These are phyloP conservation scores for Cajanus cajan DNA, from an alignment of 306 rosid species.

Conservation along the genomic window DNA sequence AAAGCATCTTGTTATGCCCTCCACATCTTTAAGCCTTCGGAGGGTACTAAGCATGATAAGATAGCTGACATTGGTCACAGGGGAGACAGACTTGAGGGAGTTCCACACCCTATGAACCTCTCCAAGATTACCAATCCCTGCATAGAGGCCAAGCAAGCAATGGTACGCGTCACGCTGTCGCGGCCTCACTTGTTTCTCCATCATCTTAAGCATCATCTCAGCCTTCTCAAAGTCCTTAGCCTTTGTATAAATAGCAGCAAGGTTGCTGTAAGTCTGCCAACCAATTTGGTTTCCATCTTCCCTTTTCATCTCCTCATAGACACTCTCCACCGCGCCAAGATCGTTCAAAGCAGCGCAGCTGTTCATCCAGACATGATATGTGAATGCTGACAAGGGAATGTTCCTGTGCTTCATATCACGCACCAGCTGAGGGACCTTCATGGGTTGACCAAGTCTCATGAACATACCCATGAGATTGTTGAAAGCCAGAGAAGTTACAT, in stretches of 20 bases:
- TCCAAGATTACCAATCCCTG: conserved; percentile 51
- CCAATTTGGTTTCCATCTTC: conserved; percentile 27
- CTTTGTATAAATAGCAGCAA: conserved; percentile 74
- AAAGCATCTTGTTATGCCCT: conserved; percentile 54
- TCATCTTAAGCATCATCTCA: conserved; percentile 51
- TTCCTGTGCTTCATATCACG: conserved; percentile 62
- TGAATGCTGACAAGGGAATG: conserved; percentile 31
- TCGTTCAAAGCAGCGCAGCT: conserved; percentile 52
- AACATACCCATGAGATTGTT: conserved; percentile 63
- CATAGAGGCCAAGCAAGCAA: conserved; percentile 67
- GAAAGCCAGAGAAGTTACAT: conserved; percentile 46
- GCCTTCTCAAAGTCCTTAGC: conserved; percentile 60
- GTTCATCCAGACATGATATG: conserved; percentile 75
- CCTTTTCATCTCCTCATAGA: conserved; percentile 59
- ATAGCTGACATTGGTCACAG: conserved; percentile 59
- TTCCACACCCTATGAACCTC: conserved; percentile 77
- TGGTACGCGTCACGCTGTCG: conserved; percentile 53
- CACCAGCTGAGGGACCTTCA: conserved; percentile 52
- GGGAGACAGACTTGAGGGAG: conserved; percentile 44
- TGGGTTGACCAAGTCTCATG: conserved; percentile 62
- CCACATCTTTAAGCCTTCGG: conserved; percentile 56
- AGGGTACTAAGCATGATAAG: conserved; percentile 70
- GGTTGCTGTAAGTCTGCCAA: conserved; percentile 76
- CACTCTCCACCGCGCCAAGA: conserved; percentile 50
- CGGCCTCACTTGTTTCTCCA: conserved; percentile 48